Percentiles rank a stretch among this genome's conserved stretches.
phyloP scores from a whole-genome alignment of 306 rosid genomes.

The Astragalus membranaceus region DNA sequence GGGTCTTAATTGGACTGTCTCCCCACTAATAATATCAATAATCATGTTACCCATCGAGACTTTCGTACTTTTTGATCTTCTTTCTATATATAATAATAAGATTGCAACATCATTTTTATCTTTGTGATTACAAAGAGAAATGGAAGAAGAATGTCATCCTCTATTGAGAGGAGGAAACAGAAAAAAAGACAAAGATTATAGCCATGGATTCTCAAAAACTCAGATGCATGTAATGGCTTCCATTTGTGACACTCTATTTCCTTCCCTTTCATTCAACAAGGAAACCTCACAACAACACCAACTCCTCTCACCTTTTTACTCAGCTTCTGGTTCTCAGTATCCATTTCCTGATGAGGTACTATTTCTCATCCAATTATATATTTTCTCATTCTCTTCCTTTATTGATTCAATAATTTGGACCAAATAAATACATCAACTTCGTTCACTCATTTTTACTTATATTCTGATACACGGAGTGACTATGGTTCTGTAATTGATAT shows the following conservation, averaged over 20 bases:
- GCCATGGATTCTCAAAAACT: conserved; percentile 56
- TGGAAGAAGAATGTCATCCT: conserved; percentile 42
- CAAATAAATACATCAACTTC: no score
- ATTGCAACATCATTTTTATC: neutral
- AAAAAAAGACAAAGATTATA: conserved; percentile 32
- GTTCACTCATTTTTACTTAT: no score
- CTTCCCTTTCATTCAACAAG: conserved; percentile 37
- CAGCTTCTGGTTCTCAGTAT: conserved; percentile 46
- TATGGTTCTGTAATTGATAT: no score
- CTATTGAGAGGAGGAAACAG: conserved; percentile 39
- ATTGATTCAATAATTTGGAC: no score
- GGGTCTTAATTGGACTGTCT: neutral
- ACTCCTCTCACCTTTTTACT: conserved; percentile 35
- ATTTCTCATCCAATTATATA: neutral
- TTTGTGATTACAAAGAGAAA: neutral
- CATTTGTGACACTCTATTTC: conserved; percentile 64
- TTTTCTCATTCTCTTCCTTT: neutral
- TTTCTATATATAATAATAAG: no score
- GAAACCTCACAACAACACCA: conserved; percentile 5
- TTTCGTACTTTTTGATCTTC: no score
- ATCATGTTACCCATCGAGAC: no score
- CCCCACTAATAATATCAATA: no score
- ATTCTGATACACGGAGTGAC: no score
- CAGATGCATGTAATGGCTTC: conserved; percentile 63
- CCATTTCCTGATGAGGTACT: conserved; percentile 73